Base-by-base conservation (phyloP, 495 filamentous ascomycete species). In the Trichoderma reesei region DNA sequence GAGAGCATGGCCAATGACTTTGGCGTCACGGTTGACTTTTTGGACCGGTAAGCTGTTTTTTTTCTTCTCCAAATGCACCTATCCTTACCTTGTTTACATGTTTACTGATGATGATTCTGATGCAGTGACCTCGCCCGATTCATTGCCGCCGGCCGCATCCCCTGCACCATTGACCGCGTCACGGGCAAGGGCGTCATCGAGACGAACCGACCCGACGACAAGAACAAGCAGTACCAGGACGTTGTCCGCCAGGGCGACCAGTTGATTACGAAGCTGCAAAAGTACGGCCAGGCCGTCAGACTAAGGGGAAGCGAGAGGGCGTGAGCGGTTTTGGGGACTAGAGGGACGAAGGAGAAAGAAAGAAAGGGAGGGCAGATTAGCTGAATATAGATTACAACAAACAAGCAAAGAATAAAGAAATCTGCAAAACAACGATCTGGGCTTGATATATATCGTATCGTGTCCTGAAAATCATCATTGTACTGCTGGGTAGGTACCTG, bases 141-240 rank as follows among this genome's bases (percentile, higher is more conserved):
- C 77, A 98, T 98, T 70, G 93, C 94, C 8, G 91, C 86, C 66
- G 90, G 92, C 76, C 87, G 94, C 70, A 90, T 98, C 68, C 85
- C 92, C 14, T 97, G 93, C 81, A 96, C 90, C 36, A 97, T 98
- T 68, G 94, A 98, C 79, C 90, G 94, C 59, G 95, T 98, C 66
- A 77, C 79, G 0, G 81, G 82, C 65, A 92, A 94, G 68, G 93
- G 92, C 42, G 89, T 98, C 71, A 97, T 98, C 70, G 95, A 98
- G 81, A 98, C 93, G 34, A 96, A 96, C 77, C 82, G 95, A 61
- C 92, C 94, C 4, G 95, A 97, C 71, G 91, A 96, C 75, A 98
- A 98, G 85, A 96, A 97, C 81, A 96, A 95, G 80, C 94, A 98
- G 76, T 98, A 98, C 74, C 86, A 92, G 60, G 94, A 97, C 70